These are phyloP conservation scores for Colletotrichum sp. DNA, from an alignment of 2,329 filamentous ascomycete genomes.

Conservation along the genomic window DNA sequence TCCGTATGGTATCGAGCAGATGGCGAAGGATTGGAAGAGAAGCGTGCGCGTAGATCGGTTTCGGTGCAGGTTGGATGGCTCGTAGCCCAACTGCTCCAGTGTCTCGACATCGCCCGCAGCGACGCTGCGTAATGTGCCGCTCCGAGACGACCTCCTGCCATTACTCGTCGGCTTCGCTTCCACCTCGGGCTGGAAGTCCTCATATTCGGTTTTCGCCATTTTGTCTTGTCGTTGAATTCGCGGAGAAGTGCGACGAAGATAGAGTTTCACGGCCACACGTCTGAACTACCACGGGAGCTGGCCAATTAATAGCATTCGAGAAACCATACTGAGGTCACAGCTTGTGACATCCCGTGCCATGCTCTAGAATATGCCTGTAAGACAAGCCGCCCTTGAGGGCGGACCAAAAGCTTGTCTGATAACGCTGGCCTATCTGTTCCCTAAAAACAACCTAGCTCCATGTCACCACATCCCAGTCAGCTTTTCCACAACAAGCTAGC, in stretches of 20 bases:
- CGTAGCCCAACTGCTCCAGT: conserved; percentile 69
- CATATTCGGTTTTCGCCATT: neutral
- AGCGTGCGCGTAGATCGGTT: conserved; percentile 72
- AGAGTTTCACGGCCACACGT: neutral
- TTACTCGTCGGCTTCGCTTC: neutral
- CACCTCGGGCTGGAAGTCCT: neutral
- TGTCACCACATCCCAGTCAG: neutral
- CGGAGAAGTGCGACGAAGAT: neutral
- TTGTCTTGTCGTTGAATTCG: neutral
- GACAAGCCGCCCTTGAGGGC: neutral
- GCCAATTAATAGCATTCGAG: neutral
- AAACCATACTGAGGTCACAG: neutral
- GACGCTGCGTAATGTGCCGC: neutral
- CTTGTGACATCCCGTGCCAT: neutral
- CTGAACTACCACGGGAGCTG: neutral
- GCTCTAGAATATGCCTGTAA: neutral
- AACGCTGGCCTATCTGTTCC: neutral
- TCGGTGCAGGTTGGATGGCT: conserved; percentile 62
- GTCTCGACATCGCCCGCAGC: conserved; percentile 60
- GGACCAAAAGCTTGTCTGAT: neutral
- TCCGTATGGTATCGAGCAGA: conserved; percentile 77
- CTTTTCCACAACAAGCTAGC: neutral
- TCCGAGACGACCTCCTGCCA: neutral
- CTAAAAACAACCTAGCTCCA: neutral
- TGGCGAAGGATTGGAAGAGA: conserved; percentile 77